Evolutionary conservation across 2,329 filamentous ascomycete genomes (phyloP), one percentile per base, ranked within the genome.

Genomic region (Shiraia bambusicola): DNA sequence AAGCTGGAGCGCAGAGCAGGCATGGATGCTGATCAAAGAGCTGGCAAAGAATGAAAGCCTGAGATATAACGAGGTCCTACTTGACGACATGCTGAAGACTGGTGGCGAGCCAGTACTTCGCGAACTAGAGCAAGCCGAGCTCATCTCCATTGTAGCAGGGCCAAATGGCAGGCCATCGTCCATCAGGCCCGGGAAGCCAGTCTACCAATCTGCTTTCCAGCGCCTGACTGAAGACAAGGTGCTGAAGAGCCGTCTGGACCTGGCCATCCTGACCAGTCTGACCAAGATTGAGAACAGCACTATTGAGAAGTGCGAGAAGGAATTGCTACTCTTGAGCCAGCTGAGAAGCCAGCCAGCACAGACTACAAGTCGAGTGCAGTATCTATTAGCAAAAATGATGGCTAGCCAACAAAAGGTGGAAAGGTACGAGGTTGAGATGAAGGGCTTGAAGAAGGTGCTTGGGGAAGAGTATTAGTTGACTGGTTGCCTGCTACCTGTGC

Each of bases 21-120:
- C 89, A 0, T 97, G 93, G 93, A 79, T 86, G 45, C 72, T 98
- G 2, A 84, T 97, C 68, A 91, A 87, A 62, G 76, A 80, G 22
- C 81, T 98, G 11, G 85, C 88, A 0, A 67, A 78, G n/a, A 73
- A 81, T 9, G 81, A 84, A 5, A 76, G 69, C 3, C 75, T 97
- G 0, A 80, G 87, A 2, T 97, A 95, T 75, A 92, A 95, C 67
- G 87, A 94, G 59, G 76, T 95, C 2, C 73, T 96, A 0, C 79
- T 95, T 2, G 81, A 84, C 3, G 82, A 87, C 40, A 78, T 87
- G 0, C 95, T 94, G 69, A 81, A 84, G 15, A 65, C 78, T 2
- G 80, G 82, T 44, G 87, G 86, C 44, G 90, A 95, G 56, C 73
- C 77, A 0, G 87, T 87, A 0, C 76, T 98, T 10, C 87, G 89